A percentile compares a stretch with the other conserved stretches of the same genome.
These are phyloP conservation scores for Zygosaccharomyces kombuchaensis DNA, from an alignment of 805 yeast genomes.

Conservation along the genomic window DNA sequence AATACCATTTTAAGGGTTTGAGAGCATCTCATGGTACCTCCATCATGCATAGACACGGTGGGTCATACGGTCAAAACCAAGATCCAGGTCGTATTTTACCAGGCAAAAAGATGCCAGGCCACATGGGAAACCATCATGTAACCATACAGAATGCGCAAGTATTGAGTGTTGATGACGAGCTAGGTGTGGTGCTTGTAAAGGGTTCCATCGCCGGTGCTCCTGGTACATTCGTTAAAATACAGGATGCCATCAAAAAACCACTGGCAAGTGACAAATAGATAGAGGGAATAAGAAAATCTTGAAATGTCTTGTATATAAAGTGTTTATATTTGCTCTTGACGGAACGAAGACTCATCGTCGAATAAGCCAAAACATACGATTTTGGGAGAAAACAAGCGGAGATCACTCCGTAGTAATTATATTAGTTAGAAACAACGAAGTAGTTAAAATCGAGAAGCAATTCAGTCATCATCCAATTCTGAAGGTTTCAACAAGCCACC, in stretches of 20 bases:
- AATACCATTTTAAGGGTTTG: conserved; percentile 85
- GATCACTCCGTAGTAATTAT: not conserved
- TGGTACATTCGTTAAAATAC: conserved; percentile 65
- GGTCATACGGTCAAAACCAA: conserved; percentile 94
- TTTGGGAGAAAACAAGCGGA: not conserved
- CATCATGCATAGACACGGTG: conserved; percentile 87
- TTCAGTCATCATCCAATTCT: conserved; percentile 74
- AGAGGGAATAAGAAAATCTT: not conserved
- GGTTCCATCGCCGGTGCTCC: conserved; percentile 92
- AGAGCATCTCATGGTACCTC: conserved; percentile 96
- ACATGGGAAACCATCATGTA: conserved; percentile 75
- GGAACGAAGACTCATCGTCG: not conserved
- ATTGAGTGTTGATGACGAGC: conserved; percentile 72
- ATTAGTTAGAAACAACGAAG: conserved; percentile 2
- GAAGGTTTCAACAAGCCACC: conserved; percentile 95
- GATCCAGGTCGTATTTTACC: conserved; percentile 95
- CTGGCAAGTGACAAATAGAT: conserved; percentile 1
- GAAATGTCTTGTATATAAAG: conserved; percentile 1
- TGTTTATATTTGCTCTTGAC: not conserved
- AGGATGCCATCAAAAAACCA: conserved; percentile 65
- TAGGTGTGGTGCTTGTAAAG: conserved; percentile 76
- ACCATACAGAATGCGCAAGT: conserved; percentile 76
- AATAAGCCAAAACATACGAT: not conserved
- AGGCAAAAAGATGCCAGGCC: conserved; percentile 98
- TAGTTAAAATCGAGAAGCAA: not conserved